Evolutionary conservation across 495 filamentous ascomycete genomes (phyloP).

Genomic region (Aspergillus sclerotiicarbonarius): DNA sequence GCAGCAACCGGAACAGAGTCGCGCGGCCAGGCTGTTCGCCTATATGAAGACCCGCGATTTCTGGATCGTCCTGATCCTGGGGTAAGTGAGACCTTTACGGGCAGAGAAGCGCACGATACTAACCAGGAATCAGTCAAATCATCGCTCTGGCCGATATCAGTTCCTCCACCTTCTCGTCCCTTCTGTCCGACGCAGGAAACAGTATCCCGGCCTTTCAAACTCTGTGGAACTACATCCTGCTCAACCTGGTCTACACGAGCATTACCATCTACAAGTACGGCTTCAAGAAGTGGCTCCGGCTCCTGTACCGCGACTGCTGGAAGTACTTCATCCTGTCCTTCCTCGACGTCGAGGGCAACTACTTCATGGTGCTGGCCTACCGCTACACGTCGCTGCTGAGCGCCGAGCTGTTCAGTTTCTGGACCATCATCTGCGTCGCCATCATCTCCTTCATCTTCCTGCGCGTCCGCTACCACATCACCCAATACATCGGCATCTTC

Average conservation of each 20-base stretch:
- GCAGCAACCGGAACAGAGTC: background rate
- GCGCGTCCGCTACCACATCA: conserved; percentile 78
- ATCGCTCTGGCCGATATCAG: conserved; percentile 82
- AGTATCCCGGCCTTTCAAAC: conserved; percentile 94
- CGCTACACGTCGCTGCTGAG: conserved; percentile 85
- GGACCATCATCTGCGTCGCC: conserved; percentile 92
- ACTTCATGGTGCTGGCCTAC: conserved; percentile 93
- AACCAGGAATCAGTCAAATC: conserved; percentile 56
- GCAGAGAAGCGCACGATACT: background rate
- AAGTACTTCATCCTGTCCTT: conserved; percentile 90
- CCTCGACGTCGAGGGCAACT: conserved; percentile 93
- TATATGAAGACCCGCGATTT: conserved; percentile 83
- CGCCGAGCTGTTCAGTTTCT: conserved; percentile 95
- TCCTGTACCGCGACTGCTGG: conserved; percentile 75
- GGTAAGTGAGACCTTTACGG: conserved; percentile 40
- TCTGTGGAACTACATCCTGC: conserved; percentile 86
- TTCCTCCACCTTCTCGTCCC: conserved; percentile 82
- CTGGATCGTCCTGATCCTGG: conserved; percentile 74
- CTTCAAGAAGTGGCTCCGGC: conserved; percentile 59
- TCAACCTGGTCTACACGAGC: conserved; percentile 75
- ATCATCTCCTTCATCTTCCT: conserved; percentile 78
- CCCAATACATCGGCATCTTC: conserved; percentile 81
- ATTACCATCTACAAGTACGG: conserved; percentile 82
- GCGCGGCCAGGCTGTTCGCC: conserved; percentile 50
- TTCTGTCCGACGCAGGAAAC: conserved; percentile 65